Conservation (phyloP, 768 basidiomycete genomes). For the Hygrocybe coccinea region DNA sequence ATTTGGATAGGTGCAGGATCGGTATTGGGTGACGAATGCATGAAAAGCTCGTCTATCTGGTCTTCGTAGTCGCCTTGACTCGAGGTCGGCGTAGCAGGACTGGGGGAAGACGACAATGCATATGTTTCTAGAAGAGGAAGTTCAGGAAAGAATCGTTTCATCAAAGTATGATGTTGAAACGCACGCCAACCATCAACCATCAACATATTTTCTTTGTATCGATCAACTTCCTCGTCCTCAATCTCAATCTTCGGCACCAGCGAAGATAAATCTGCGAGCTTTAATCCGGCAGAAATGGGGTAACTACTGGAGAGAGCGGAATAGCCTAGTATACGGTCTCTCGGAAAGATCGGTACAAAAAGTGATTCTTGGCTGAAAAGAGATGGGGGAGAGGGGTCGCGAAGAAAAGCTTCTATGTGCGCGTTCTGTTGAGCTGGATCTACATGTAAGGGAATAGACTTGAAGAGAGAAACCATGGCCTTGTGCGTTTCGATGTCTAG, state of each 20-base stretch:
- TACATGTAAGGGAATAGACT: conserved; percentile 1
- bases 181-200: conserved; percentile 64
- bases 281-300: conserved; percentile 8
- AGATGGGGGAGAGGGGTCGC: conserved; percentile 12
- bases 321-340: conserved; percentile 20
- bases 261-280: conserved; percentile 26
- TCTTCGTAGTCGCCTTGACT: conserved; percentile 42
- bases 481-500: conserved; percentile 1
- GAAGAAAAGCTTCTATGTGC: conserved; percentile 28
- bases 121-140: conserved; percentile 31
- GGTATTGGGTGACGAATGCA: conserved; percentile 45
- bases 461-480: conserved; percentile 1
- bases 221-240: conserved; percentile 40
- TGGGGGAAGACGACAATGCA: conserved; percentile 38
- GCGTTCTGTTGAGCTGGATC: conserved; percentile 10
- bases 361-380: conserved; percentile 24
- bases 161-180: neutral
- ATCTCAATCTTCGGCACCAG: conserved; percentile 24
- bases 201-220: conserved; percentile 48
- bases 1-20: conserved; percentile 33
- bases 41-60: conserved; percentile 46
- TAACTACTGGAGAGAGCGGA: conserved; percentile 6
- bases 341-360: conserved; percentile 37
- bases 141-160: neutral
- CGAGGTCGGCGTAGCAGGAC: conserved; percentile 36